Conservation (phyloP, 2,329 filamentous ascomycete species). For the Pyrenophora graminea region DNA sequence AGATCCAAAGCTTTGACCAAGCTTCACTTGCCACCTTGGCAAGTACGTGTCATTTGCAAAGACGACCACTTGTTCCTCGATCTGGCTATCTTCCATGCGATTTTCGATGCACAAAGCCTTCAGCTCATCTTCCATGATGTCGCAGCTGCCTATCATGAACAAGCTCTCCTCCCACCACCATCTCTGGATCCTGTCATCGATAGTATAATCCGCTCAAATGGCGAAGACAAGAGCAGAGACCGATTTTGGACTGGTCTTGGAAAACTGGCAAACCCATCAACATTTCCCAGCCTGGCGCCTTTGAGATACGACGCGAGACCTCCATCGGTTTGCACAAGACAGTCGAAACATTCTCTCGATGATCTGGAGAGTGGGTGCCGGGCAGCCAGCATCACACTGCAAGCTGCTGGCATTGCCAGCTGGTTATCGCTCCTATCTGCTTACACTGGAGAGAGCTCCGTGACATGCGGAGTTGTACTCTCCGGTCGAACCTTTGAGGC, state of each 20-base stretch:
- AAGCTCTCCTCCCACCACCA: conserved; percentile 24
- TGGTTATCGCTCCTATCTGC: conserved; percentile 77
- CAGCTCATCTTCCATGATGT: conserved; percentile 67
- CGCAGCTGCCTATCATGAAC: conserved; percentile 43
- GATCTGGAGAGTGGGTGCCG: conserved; percentile 63
- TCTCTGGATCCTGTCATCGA: conserved; percentile 51
- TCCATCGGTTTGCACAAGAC: conserved; percentile 43
- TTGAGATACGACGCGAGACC: conserved; percentile 49
- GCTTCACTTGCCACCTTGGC: conserved; percentile 67
- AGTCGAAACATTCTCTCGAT: conserved; percentile 48
- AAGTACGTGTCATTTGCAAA: conserved; percentile 54
- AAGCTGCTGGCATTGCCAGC: conserved; percentile 74
- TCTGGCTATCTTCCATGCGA: conserved; percentile 72
- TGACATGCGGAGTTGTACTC: conserved; percentile 80
- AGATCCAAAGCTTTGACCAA: conserved; percentile 45
- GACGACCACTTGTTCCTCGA: conserved; percentile 41
- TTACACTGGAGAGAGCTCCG: conserved; percentile 73
- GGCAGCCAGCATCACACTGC: conserved; percentile 68
- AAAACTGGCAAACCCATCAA: conserved; percentile 61
- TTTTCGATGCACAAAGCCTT: conserved; percentile 84
- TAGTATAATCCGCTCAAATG: conserved; percentile 50
- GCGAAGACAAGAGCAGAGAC: conserved; percentile 38
- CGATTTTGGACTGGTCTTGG: conserved; percentile 68
- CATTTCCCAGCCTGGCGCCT: conserved; percentile 78
- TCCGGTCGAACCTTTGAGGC: conserved; percentile 70